Base-by-base conservation (phyloP, 176 grass and related monocot genomes). In the Oryza punctata region DNA sequence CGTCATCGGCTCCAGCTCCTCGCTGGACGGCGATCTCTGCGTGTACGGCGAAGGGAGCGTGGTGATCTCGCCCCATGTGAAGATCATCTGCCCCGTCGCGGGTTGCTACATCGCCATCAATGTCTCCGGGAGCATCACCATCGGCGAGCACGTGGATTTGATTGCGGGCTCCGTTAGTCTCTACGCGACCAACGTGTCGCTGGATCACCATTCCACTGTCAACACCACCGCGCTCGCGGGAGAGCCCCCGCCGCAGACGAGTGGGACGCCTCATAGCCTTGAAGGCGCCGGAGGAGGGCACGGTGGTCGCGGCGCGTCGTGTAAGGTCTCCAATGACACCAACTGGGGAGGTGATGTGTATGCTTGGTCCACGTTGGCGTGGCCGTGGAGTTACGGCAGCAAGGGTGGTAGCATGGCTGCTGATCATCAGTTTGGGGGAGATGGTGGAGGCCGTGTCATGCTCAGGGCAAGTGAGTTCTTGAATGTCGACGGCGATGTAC, bases 311-410 rank as follows among this genome's bases (percentile, higher is more conserved):
- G 96, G 96, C 3, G 96, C 96, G 0, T 95, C 93, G 5, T 99
- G 96, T 29, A 80, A 90, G 52, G 83, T 76, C 40, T 88, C 80
- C 19, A 96, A 94, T 41, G 89, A 93, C 46, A 99, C 93, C 3
- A 95, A 96, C 85, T 99, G 96, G 96, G 96, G 96, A 40, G 96
- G 96, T 0, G 96, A 98, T 71, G 93, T 99, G 37, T 99, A 99
- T 21, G 91, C 87, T 1, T 99, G 96, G 96, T 91, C 93, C 0
- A 94, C 80, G 6, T 27, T 99, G 50, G 76, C 67, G 0, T 16
- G 65, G 19, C 96, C 96, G 18, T 92, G 96, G 96, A 96, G 91
- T 83, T 99, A 96, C 0, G 96, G 96, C 15, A 99, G 96, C 69
- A 91, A 90, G 72, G 96, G 96, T 9, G 96, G 96, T 12, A 78